Conservation (phyloP, 441 rosid genomes). For the Gossypium davidsonii region DNA sequence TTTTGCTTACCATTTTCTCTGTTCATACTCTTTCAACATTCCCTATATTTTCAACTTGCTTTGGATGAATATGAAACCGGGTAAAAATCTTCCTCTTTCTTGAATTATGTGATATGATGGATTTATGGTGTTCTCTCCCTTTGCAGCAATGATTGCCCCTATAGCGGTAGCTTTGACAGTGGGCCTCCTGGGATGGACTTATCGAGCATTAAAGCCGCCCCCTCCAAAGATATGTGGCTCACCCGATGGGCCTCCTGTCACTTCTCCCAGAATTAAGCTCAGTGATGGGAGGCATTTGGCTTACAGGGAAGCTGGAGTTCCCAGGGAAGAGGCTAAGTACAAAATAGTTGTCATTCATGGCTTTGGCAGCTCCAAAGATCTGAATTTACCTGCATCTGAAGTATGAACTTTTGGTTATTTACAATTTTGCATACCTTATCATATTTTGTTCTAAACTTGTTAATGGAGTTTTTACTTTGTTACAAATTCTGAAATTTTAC, state of each 20-base stretch:
- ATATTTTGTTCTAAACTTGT: neutral
- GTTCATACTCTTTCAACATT: neutral
- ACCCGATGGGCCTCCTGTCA: constrained; percentile 56
- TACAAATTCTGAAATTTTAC: neutral
- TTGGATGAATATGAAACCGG: neutral
- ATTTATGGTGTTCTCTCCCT: constrained; percentile 2
- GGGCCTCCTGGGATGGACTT: constrained; percentile 51
- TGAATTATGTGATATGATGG: neutral
- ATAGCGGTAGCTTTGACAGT: constrained; percentile 38
- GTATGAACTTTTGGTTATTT: constrained; percentile 29
- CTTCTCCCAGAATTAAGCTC: constrained; percentile 63
- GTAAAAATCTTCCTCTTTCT: neutral
- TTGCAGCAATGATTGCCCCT: constrained; percentile 45
- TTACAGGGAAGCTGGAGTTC: constrained; percentile 65
- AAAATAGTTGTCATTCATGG: constrained; percentile 66
- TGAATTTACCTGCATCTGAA: constrained; percentile 38
- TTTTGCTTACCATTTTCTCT: neutral
- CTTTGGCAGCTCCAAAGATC: constrained; percentile 60
- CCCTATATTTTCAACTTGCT: neutral
- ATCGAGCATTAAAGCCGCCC: constrained; percentile 54
- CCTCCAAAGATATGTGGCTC: constrained; percentile 69
- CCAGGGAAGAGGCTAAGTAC: constrained; percentile 48
- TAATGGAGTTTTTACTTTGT: neutral
- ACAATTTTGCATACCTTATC: neutral
- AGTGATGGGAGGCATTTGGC: constrained; percentile 73